Conservation (phyloP, 2,329 filamentous ascomycete species). For the Calonectria hawksworthii region DNA sequence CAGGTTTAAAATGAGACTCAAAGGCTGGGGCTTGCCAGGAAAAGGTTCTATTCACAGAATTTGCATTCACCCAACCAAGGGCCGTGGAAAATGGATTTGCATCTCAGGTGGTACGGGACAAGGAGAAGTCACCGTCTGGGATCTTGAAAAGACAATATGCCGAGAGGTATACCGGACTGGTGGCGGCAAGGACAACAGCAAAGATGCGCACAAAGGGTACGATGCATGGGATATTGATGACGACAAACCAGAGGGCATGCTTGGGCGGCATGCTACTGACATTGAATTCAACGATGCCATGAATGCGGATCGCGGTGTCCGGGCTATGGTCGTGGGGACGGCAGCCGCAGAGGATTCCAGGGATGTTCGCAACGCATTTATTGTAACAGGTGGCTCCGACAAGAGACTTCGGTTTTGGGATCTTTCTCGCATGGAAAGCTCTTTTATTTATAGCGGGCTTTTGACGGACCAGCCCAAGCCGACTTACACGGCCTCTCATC, state of each 20-base stretch:
- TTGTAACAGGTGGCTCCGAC: conserved; percentile 90
- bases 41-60: conserved; percentile 86
- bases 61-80: conserved; percentile 82
- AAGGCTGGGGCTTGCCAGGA: conserved; percentile 88
- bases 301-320: conserved; percentile 76
- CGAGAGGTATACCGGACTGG: conserved; percentile 87
- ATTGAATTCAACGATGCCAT: conserved; percentile 72
- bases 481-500: conserved; percentile 77
- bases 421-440: conserved; percentile 81
- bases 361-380: conserved; percentile 83
- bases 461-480: conserved; percentile 78
- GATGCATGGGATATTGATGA: conserved; percentile 92
- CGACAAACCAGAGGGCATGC: conserved; percentile 87
- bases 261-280: conserved; percentile 84
- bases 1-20: conserved; percentile 90
- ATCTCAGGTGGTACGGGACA: conserved; percentile 89
- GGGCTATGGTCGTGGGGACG: conserved; percentile 80
- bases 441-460: conserved; percentile 84
- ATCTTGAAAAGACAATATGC: conserved; percentile 90
- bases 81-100: conserved; percentile 87
- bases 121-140: conserved; percentile 95
- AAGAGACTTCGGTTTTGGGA: conserved; percentile 97
- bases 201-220: conserved; percentile 76
- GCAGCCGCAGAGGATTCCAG: conserved; percentile 78
- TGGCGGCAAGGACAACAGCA: conserved; percentile 70